Evolutionary conservation across 2,329 filamentous ascomycete genomes (phyloP).

Genomic region (Penicillium brasilianum): DNA sequence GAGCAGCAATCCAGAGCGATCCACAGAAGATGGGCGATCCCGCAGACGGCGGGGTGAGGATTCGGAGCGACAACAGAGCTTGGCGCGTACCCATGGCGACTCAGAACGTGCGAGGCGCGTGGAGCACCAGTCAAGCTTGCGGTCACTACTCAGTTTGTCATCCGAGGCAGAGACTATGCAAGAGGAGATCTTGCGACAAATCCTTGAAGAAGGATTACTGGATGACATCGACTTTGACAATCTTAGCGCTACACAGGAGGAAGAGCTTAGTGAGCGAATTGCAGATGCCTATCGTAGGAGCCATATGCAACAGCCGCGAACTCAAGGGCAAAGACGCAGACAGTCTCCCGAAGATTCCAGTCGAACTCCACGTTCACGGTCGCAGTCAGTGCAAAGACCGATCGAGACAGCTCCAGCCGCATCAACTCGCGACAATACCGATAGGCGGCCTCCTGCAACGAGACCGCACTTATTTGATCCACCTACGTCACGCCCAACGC

Average conservation of each 20-base stretch:
- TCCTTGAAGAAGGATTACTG: constrained; percentile 82
- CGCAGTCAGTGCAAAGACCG: constrained; percentile 38
- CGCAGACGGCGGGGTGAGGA: constrained; percentile 44
- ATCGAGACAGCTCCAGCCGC: constrained; percentile 23
- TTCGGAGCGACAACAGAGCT: constrained; percentile 36
- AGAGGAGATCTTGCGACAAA: constrained; percentile 85
- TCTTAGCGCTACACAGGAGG: constrained; percentile 80
- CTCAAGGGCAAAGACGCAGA: constrained; percentile 43
- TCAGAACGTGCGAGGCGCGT: constrained; percentile 62
- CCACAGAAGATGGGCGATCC: constrained; percentile 46
- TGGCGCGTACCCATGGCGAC: constrained; percentile 27
- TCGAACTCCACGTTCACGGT: constrained; percentile 36
- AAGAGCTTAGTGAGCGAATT: constrained; percentile 88
- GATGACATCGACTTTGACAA: constrained; percentile 90
- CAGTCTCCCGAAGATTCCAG: constrained; percentile 39
- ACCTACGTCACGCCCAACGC: constrained; percentile 27
- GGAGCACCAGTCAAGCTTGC: constrained; percentile 86
- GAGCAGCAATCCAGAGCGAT: constrained; percentile 46
- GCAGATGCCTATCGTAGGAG: constrained; percentile 83
- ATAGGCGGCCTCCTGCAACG: constrained; percentile 36
- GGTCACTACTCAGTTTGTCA: constrained; percentile 78
- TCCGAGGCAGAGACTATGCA: constrained; percentile 78
- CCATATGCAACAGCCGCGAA: constrained; percentile 58
- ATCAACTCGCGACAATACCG: constrained; percentile 24
- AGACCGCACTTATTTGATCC: constrained; percentile 43